phyloP scores from a whole-genome alignment of 495 filamentous ascomycete genomes.

The Aspergillus homomorphus region DNA sequence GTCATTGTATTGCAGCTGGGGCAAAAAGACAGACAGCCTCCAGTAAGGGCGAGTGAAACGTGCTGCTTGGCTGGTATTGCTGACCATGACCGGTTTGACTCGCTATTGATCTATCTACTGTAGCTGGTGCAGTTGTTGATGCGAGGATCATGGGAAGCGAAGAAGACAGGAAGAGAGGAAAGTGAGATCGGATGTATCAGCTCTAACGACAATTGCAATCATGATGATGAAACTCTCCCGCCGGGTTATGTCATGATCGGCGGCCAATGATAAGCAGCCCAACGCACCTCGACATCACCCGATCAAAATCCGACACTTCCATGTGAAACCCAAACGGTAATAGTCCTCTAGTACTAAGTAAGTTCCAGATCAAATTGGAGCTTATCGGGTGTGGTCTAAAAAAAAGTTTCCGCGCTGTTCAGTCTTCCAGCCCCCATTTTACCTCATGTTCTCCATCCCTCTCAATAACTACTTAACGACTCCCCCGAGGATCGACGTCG shows the following conservation, averaged over 20 bases:
- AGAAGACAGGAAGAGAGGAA: not conserved
- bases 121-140: not conserved
- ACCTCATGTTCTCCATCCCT: no score
- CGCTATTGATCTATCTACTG: not conserved
- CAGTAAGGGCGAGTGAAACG: constrained; percentile 3
- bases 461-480: no score
- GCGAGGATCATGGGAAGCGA: not conserved
- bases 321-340: not conserved
- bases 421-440: no score
- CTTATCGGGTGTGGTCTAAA: not conserved
- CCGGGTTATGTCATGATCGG: constrained; percentile 3
- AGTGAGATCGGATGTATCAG: no score
- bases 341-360: no score
- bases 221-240: constrained; percentile 6
- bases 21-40: not conserved
- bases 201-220: not conserved
- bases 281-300: not conserved
- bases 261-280: not conserved
- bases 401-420: no score
- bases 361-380: no score
- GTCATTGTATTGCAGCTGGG: not conserved
- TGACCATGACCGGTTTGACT: not conserved
- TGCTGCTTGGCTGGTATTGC: not conserved
- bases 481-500: constrained; percentile 4
- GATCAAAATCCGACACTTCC: not conserved